Base-by-base conservation (phyloP, 2,329 filamentous ascomycete species). In the Cladosporium sp. region DNA sequence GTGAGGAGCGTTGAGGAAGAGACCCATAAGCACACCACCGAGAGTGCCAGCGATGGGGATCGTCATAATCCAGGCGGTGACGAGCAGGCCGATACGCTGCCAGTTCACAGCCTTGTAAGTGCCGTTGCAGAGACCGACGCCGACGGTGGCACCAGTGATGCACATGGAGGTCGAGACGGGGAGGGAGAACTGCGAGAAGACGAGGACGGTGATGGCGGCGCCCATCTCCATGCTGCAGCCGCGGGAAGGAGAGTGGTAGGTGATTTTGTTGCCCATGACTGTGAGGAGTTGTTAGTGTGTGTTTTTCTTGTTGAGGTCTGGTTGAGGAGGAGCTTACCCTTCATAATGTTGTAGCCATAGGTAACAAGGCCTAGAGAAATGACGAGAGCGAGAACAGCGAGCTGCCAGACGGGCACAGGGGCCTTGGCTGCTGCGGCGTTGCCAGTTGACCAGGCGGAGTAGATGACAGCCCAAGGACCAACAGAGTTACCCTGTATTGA, bases 331-430 rank as follows among this genome's bases (percentile, higher is more conserved):
- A n/a, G 83, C 60, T n/a, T 66, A 71, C 84, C 84, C 56, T 82
- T 80, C 86, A 89, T 89, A 75, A 89, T 88, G 74, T 88, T 85
- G 75, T 88, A 88, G 1, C 86, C 86, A 68, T 87, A 88, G 30
- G 85, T 86, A 81, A 84, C 85, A 66, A 88, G 80, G 67, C 86
- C 86, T 54, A 87, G 73, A 57, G 82, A 82, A 51, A 88, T 84
- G 66, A 77, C 79, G 5, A 77, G 76, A 73, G 83, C 84, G 14
- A 91, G 80, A 21, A 93, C 88, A 59, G 88, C 91, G 63, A 93
- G 84, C 78, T 92, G 90, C 91, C 91, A 94, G 54, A 90, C 74
- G 3, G 89, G 88, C 0, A 93, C 90, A 0, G 84, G 77, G 3
- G 87, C 85, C 79, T 91, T 91, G 69, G 87, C 77, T 2, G 81